phyloP scores from a whole-genome alignment of 345 rosid genomes.

The Microthlaspi erraticum region DNA sequence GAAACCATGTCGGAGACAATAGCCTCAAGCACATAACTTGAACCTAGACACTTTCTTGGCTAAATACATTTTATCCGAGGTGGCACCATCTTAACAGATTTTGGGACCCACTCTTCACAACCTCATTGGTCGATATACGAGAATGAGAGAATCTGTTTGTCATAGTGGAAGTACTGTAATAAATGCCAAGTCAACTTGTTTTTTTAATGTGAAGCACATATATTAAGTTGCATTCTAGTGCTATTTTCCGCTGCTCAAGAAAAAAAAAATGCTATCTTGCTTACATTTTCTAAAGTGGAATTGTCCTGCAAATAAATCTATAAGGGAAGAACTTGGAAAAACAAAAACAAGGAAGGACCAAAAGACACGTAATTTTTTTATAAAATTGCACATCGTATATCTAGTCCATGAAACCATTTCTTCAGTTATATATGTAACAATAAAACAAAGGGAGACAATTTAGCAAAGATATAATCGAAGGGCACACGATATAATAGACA shows the following conservation, averaged over 20 bases:
- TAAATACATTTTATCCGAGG: slow-evolving; percentile 24
- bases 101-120: slow-evolving; percentile 13
- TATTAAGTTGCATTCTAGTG: neutral
- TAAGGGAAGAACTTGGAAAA: no score
- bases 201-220: slow-evolving; percentile 1
- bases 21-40: slow-evolving; percentile 8
- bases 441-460: neutral
- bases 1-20: slow-evolving; percentile 18
- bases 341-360: no score
- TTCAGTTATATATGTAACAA: neutral
- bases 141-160: neutral
- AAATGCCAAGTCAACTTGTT: slow-evolving; percentile 25
- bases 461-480: neutral
- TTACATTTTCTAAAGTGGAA: neutral
- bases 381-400: no score
- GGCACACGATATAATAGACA: no score
- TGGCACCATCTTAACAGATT: neutral
- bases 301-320: neutral
- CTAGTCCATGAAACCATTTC: neutral
- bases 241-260: no score
- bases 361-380: no score
- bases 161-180: neutral
- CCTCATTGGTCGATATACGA: neutral
- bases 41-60: slow-evolving; percentile 23
- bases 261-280: neutral